phyloP scores from a whole-genome alignment of 2,329 filamentous ascomycete genomes.

The Aspergillus neotritici region DNA sequence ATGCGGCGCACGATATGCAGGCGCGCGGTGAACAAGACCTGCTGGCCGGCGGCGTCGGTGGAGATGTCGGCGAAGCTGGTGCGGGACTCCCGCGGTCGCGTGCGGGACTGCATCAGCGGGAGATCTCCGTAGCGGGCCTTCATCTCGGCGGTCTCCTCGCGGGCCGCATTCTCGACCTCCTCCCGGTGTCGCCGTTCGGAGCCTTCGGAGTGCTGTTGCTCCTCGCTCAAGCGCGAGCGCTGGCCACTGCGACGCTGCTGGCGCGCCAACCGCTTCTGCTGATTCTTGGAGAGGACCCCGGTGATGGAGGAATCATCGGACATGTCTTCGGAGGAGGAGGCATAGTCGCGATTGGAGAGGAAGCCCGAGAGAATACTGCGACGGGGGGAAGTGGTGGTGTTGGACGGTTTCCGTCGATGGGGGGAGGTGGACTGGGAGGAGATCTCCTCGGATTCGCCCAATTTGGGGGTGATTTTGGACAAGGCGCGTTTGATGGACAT shows the following conservation, averaged over 20 bases:
- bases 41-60: slow-evolving; percentile 50
- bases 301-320: slow-evolving; percentile 33
- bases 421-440: slow-evolving; percentile 16
- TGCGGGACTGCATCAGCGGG: slow-evolving; percentile 54
- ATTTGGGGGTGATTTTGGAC: slow-evolving; percentile 32
- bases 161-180: slow-evolving; percentile 42
- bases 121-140: slow-evolving; percentile 54
- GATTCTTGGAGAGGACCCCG: slow-evolving; percentile 40
- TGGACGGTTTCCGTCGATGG: slow-evolving; percentile 7
- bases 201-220: slow-evolving; percentile 35
- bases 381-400: slow-evolving; percentile 27
- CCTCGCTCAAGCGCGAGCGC: slow-evolving; percentile 39
- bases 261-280: slow-evolving; percentile 39
- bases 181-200: slow-evolving; percentile 38
- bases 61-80: slow-evolving; percentile 49
- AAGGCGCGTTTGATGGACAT: slow-evolving; percentile 47
- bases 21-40: slow-evolving; percentile 63
- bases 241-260: slow-evolving; percentile 35
- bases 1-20: slow-evolving; percentile 75
- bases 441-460: slow-evolving; percentile 19
- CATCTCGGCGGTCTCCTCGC: slow-evolving; percentile 55
- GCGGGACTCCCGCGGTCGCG: slow-evolving; percentile 45
- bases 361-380: slow-evolving; percentile 39
- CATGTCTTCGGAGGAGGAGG: slow-evolving; percentile 40
- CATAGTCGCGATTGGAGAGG: slow-evolving; percentile 37